Base-by-base conservation (phyloP, 805 yeast species). In the Suhomyces emberorum region DNA sequence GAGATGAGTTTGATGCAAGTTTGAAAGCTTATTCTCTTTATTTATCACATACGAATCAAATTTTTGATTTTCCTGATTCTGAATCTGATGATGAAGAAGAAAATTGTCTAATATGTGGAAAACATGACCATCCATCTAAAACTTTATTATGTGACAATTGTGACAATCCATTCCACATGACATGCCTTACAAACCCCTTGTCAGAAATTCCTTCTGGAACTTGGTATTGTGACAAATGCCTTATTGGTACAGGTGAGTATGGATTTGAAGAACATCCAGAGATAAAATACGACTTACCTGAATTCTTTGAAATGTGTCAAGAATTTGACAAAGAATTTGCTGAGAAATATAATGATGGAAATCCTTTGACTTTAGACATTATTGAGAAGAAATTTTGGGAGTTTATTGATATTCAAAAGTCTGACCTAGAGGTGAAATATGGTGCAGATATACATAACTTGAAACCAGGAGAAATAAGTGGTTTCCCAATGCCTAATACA, bases 171-270 rank as follows among this genome's bases (percentile, higher is more conserved):
- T 87, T 65, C 57, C 96, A 89, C 56, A 66, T 70, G 59, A 60
- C 63, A 26, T 88, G 95, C 52, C 61, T 88, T n/a, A 60, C 59
- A 10, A 83, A 83, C 2, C 79, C 79, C 1, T 46, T 83, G 16
- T 52, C 58, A 1, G 49, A 50, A 2, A 61, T 81, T 2, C 88
- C 89, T 0, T 53, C 65, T 17, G 76, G 75, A 8, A 73, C 69
- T 12, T 89, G 96, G 95, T 81, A 72, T 52, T 89, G 98, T 57
- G 83, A 82, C 33, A 74, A 74, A 38, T 89, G 98, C 58, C 64
- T 89, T n/a, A 69, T 83, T 10, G 96, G 95, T 0, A 82, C 86
- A 27, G 91, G 93, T 1, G 88, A 80, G 44, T 89, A 87, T 52
- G 95, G 95, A 0, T 89, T 91, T 56, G 89, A 83, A 44, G 93